A percentile compares a stretch with the other conserved stretches of the same genome.
Evolutionary conservation across 2,329 filamentous ascomycete species (phyloP).

Genomic region (Hansfordia pulvinata): DNA sequence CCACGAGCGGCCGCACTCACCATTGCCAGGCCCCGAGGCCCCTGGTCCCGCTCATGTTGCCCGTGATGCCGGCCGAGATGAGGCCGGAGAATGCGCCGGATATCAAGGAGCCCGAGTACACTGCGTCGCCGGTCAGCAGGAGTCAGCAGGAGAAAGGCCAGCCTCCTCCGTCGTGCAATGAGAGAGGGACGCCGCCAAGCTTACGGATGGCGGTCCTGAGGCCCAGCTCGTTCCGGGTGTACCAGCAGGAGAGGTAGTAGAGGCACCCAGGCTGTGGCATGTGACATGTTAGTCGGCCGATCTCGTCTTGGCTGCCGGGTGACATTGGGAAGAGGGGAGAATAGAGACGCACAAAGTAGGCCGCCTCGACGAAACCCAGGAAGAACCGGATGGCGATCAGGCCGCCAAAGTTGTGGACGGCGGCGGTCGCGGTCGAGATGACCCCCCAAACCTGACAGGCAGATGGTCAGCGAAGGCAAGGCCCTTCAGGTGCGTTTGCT

Average conservation of each 20-base stretch:
- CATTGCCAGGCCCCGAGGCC: slow-evolving; percentile 51
- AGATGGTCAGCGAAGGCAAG: too few relatives aligned
- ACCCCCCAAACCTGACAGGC: slow-evolving; percentile 33
- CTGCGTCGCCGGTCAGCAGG: too few relatives aligned
- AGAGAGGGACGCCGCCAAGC: neutral
- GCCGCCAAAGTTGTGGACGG: slow-evolving; percentile 19
- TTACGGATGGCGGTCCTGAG: slow-evolving; percentile 43
- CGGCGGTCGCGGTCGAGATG: slow-evolving; percentile 27
- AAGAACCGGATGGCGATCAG: slow-evolving; percentile 27
- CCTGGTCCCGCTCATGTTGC: slow-evolving; percentile 43
- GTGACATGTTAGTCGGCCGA: slow-evolving; percentile 1
- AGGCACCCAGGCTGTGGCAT: slow-evolving; percentile 36
- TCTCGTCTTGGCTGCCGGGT: too few relatives aligned
- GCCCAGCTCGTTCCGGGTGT: slow-evolving; percentile 54
- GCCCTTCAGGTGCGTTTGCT: too few relatives aligned
- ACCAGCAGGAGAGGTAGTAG: slow-evolving; percentile 54
- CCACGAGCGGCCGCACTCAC: too few relatives aligned
- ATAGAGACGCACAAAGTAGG: slow-evolving; percentile 30
- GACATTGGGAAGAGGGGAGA: too few relatives aligned
- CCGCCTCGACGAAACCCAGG: slow-evolving; percentile 27
- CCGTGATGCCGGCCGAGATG: slow-evolving; percentile 50
- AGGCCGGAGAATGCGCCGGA: slow-evolving; percentile 60
- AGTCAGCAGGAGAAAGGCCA: too few relatives aligned
- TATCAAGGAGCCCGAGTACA: slow-evolving; percentile 56
- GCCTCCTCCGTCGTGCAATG: too few relatives aligned